phyloP scores from a whole-genome alignment of 2,329 filamentous ascomycete species.

The Neoscytalidium dimidiatum region DNA sequence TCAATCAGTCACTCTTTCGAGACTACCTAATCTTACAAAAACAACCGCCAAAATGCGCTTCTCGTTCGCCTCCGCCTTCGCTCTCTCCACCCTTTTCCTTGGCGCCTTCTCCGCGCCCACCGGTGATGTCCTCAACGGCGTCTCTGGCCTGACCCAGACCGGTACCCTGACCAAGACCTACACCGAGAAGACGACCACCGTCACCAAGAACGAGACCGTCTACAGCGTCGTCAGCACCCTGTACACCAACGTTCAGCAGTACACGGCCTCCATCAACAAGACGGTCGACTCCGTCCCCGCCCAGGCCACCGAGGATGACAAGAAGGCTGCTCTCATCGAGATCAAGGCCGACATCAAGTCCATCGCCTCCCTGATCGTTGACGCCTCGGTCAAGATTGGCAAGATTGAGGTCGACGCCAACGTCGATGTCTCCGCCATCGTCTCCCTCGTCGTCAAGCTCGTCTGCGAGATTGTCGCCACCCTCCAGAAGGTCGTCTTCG shows the following conservation, averaged over 20 bases:
- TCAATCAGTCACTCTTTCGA: slow-evolving; percentile 19
- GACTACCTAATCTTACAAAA: slow-evolving; percentile 4
- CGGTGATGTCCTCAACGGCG: not conserved
- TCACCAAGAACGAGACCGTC: slow-evolving; percentile 17
- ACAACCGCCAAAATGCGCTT: slow-evolving; percentile 20
- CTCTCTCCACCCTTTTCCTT: slow-evolving; percentile 19
- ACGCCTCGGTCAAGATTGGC: slow-evolving; percentile 18
- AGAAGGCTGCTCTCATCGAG: slow-evolving; percentile 6
- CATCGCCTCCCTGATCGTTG: slow-evolving; percentile 16
- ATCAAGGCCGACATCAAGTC: slow-evolving; percentile 19
- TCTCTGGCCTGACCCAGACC: not conserved
- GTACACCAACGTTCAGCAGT: slow-evolving; percentile 17
- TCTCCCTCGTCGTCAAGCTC: slow-evolving; percentile 46
- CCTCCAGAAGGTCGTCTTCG: slow-evolving; percentile 50
- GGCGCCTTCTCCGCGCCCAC: slow-evolving; percentile 20
- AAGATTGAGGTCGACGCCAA: slow-evolving; percentile 15
- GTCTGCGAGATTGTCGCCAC: slow-evolving; percentile 43
- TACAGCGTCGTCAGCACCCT: slow-evolving; percentile 13
- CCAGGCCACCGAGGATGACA: slow-evolving; percentile 3
- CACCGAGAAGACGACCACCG: slow-evolving; percentile 14
- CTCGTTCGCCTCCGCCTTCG: slow-evolving; percentile 19
- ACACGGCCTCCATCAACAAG: slow-evolving; percentile 21
- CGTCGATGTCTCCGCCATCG: slow-evolving; percentile 16
- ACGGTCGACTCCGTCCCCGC: slow-evolving; percentile 6
- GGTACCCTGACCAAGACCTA: slow-evolving; percentile 11